Percentiles rank a stretch among this genome's conserved stretches.
Evolutionary conservation across 202 grass and related monocot genomes (phyloP).

Genomic region (Brachypodium distachyon): DNA sequence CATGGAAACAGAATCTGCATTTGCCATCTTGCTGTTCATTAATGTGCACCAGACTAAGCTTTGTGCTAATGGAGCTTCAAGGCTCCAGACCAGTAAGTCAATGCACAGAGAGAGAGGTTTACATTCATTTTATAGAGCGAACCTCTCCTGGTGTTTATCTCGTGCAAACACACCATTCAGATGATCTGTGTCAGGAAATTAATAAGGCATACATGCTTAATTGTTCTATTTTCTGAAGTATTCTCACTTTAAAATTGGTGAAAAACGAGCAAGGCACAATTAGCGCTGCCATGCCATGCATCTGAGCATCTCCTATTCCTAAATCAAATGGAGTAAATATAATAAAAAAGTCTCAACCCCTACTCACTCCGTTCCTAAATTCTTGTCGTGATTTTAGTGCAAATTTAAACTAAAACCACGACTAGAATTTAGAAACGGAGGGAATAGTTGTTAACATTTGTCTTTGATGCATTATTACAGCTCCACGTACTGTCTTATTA

Average conservation of each 20-base stretch:
- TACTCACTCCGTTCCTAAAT: too few relatives aligned
- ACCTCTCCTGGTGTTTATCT: constrained; percentile 22
- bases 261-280: background rate
- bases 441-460: background rate
- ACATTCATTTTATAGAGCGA: constrained; percentile 6
- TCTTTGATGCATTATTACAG: background rate
- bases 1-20: background rate
- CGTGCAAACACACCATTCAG: background rate
- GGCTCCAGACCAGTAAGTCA: background rate
- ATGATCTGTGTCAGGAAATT: background rate
- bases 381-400: too few relatives aligned
- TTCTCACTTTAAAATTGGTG: background rate
- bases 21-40: background rate
- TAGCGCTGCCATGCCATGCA: background rate
- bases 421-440: too few relatives aligned
- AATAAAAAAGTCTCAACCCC: too few relatives aligned
- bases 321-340: background rate
- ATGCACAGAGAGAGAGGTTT: background rate
- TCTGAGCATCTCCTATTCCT: background rate
- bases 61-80: background rate
- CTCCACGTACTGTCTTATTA: background rate
- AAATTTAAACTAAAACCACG: too few relatives aligned
- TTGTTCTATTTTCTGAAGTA: background rate
- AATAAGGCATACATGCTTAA: background rate
- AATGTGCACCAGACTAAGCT: background rate